Evolutionary conservation across 108 stramenopile species (phyloP), one percentile per base, ranked within the genome.

Genomic region (Discostella stelligeroides): DNA sequence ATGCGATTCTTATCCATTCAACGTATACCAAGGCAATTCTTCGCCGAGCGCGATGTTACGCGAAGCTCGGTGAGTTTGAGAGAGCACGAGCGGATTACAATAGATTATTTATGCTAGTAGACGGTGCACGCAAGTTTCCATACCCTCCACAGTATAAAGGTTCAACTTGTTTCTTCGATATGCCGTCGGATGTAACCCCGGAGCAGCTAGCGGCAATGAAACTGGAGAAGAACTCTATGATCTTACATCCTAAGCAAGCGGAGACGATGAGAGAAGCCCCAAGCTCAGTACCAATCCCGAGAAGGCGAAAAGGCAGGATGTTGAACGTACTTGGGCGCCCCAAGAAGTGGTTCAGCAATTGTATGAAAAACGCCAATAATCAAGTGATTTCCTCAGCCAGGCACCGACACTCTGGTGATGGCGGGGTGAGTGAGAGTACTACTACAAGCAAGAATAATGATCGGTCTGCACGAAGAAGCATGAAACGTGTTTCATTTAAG

Each of bases 161-260:
- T 0, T 59, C 67, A n/a, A n/a, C 84, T 7, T 90, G 87, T 47
- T 51, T 79, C 38, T 92, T 95, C 65, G 89, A 95, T 45, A 82
- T 82, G 40, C 89, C 94, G 9, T 59, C 76, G 40, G 85, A 90
- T 0, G 80, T 88, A 9, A 69, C 73, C 10, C 43, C 62, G 6
- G 55, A 73, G 28, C 84, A 90, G 28, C 45, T 84, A 15, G 30
- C 65, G 13, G 59, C 71, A 28, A 87, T 82, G 4, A 77, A 83
- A 70, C 38, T 29, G 8, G 92, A 95, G 66, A 80, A 87, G 27
- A 64, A 65, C 13, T 79, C 82, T 14, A 62, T 85, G 14, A 58
- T 68, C 27, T 65, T 82, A 17, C 15, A 54, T 10, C 11, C 66
- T n/a, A 20, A 12, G 11, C 72, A 74, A 45, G 68, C 54, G 13